Evolutionary conservation across 2,329 filamentous ascomycete species (phyloP).

Genomic region (Pseudopithomyces chartarum): DNA sequence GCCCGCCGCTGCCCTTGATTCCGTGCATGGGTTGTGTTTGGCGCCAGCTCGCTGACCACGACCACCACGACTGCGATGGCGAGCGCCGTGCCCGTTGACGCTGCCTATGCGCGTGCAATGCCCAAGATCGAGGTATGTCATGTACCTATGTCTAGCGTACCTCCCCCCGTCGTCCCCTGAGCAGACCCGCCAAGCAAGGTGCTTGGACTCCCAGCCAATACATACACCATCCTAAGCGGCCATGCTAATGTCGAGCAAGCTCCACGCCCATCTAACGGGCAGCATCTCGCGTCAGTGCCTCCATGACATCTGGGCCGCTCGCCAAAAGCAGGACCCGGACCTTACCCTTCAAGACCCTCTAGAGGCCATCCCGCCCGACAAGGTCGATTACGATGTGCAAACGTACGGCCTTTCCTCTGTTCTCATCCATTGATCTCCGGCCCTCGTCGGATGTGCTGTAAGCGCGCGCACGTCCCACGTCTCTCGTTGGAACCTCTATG

Average conservation of each 20-base stretch:
- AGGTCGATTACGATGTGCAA: conserved; percentile 71
- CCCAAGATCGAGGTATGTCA: conserved; percentile 52
- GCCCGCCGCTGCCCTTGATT: conserved; percentile 14
- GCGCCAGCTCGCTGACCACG: conserved; percentile 23
- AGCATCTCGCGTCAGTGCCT: conserved; percentile 75
- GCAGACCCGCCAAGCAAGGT: conserved; percentile 20
- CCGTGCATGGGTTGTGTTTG: conserved; percentile 20
- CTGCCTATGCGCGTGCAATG: conserved; percentile 40
- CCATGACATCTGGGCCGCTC: conserved; percentile 73
- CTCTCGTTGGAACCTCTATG: not conserved
- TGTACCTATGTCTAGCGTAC: conserved; percentile 18
- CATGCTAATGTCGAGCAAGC: conserved; percentile 52
- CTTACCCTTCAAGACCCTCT: conserved; percentile 70
- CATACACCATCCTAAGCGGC: conserved; percentile 25
- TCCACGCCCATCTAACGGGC: conserved; percentile 81
- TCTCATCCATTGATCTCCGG: conserved; percentile 3
- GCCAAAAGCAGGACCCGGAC: conserved; percentile 56
- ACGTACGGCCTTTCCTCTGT: conserved; percentile 56
- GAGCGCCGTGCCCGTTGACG: conserved; percentile 21
- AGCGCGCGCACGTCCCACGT: not conserved
- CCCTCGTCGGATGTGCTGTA: not conserved
- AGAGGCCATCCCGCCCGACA: conserved; percentile 69
- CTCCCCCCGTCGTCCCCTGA: not conserved
- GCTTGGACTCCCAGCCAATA: conserved; percentile 24
- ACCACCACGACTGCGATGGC: conserved; percentile 15